A percentile compares a stretch with the other conserved stretches of the same genome.
phyloP scores from a whole-genome alignment of 2,329 filamentous ascomycete genomes.

The Diaporthe longicolla region DNA sequence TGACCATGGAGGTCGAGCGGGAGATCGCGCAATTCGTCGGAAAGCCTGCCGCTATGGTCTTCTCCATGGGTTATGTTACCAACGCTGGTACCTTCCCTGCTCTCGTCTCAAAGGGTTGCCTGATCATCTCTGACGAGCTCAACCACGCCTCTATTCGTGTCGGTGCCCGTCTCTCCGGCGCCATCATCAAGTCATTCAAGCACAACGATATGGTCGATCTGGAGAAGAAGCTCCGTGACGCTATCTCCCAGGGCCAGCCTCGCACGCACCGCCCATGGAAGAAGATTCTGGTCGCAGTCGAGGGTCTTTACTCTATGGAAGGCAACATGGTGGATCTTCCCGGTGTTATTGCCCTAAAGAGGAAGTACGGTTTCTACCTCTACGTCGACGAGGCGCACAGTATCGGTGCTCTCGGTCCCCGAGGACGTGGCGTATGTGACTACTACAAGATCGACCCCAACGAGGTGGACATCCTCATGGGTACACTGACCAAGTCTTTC shows the following conservation, averaged over 20 bases:
- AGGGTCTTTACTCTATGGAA: constrained; percentile 99
- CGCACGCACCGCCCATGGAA: constrained; percentile 99
- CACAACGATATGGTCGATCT: constrained; percentile 96
- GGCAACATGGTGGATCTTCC: constrained; percentile 99
- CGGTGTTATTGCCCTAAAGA: constrained; percentile 86
- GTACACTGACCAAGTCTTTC: constrained; percentile 97
- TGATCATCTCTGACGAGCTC: constrained; percentile 96
- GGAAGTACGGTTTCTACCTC: constrained; percentile 96
- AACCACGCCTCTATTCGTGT: constrained; percentile 99
- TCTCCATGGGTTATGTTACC: constrained; percentile 99
- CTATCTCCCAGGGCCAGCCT: constrained; percentile 95
- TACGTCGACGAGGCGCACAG: constrained; percentile 98
- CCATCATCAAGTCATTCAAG: constrained; percentile 96
- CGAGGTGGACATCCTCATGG: constrained; percentile 97
- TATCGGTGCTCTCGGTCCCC: constrained; percentile 90
- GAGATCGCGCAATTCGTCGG: constrained; percentile 92
- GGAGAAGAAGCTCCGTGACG: constrained; percentile 88
- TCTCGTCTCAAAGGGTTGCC: constrained; percentile 90
- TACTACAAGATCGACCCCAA: constrained; percentile 93
- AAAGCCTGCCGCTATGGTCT: constrained; percentile 95
- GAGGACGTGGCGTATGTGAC: constrained; percentile 93
- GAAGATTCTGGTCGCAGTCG: constrained; percentile 96
- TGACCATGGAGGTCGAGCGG: constrained; percentile 90
- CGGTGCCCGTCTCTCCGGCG: constrained; percentile 92
- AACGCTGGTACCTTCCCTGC: constrained; percentile 95